Evolutionary conservation across 805 yeast genomes (phyloP).

Genomic region (Blastobotrys chiropterorum): DNA sequence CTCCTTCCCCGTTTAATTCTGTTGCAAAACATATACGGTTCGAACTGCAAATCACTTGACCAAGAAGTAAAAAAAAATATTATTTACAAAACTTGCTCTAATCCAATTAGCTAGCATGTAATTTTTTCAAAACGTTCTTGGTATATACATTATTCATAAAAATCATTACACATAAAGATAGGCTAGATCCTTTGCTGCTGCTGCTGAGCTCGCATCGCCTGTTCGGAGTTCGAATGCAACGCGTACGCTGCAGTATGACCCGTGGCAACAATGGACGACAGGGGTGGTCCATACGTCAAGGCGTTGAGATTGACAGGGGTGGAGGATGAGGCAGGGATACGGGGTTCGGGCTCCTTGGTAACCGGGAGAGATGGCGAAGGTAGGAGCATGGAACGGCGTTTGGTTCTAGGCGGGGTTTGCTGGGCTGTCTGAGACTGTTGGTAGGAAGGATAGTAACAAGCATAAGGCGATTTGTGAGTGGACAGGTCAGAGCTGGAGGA

Average conservation of each 20-base stretch:
- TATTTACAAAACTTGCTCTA: neutral
- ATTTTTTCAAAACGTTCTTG: neutral
- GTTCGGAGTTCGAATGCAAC: too few species aligned
- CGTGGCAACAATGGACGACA: neutral
- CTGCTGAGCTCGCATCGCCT: neutral
- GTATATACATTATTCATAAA: constrained; percentile 1
- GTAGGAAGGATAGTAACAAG: constrained; percentile 2
- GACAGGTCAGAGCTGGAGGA: constrained; percentile 1
- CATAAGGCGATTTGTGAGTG: constrained; percentile 3
- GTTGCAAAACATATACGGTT: too few species aligned
- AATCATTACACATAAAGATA: neutral
- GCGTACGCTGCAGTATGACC: too few species aligned
- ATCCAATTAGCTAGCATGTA: too few species aligned
- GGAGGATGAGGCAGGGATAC: neutral
- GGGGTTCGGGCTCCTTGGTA: neutral
- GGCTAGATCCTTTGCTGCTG: neutral
- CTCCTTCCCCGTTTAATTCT: too few species aligned
- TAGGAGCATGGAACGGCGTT: constrained; percentile 6
- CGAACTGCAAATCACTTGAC: too few species aligned
- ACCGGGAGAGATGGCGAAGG: constrained; percentile 6
- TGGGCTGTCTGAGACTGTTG: neutral
- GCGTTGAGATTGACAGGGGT: neutral
- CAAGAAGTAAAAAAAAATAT: neutral
- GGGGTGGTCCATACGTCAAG: neutral
- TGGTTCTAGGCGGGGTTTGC: constrained; percentile 1